Percentiles rank a stretch among this genome's conserved stretches.
Conservation (phyloP, 1,284 basidiomycete genomes). For the Coniferiporia weirii region DNA sequence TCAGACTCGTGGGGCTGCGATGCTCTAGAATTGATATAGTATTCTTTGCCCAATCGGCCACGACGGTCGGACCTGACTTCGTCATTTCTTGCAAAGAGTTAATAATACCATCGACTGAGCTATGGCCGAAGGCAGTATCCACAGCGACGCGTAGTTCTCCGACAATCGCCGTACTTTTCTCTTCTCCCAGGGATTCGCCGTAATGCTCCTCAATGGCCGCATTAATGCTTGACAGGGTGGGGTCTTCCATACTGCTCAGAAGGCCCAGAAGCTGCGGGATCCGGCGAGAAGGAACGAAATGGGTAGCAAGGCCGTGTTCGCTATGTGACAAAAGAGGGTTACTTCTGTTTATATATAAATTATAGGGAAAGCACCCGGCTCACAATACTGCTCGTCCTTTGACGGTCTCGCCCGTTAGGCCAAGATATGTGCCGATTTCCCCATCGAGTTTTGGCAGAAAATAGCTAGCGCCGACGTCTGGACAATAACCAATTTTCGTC, state of each 20-base stretch:
- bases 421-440: slow-evolving; percentile 87
- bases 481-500: slow-evolving; percentile 85
- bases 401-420: slow-evolving; percentile 77
- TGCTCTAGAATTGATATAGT: slow-evolving; percentile 61
- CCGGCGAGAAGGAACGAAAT: slow-evolving; percentile 76
- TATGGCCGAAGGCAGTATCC: slow-evolving; percentile 71
- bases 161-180: slow-evolving; percentile 49
- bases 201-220: slow-evolving; percentile 65
- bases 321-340: slow-evolving; percentile 33
- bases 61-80: slow-evolving; percentile 37
- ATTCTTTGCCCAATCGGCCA: slow-evolving; percentile 68
- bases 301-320: slow-evolving; percentile 87
- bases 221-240: slow-evolving; percentile 45
- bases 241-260: slow-evolving; percentile 54
- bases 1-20: slow-evolving; percentile 87
- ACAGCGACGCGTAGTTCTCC: slow-evolving; percentile 69
- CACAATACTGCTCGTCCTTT: slow-evolving; percentile 80
- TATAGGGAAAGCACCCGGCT: slow-evolving; percentile 30
- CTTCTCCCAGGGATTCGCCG: slow-evolving; percentile 52
- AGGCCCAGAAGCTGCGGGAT: slow-evolving; percentile 64
- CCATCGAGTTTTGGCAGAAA: slow-evolving; percentile 91
- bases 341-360: neutral
- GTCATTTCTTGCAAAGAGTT: slow-evolving; percentile 47
- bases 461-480: slow-evolving; percentile 90
- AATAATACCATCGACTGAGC: slow-evolving; percentile 69